Evolutionary conservation across 495 filamentous ascomycete genomes (phyloP), one percentile per base, ranked within the genome.

Genomic region (Aspergillus heteromorphus): DNA sequence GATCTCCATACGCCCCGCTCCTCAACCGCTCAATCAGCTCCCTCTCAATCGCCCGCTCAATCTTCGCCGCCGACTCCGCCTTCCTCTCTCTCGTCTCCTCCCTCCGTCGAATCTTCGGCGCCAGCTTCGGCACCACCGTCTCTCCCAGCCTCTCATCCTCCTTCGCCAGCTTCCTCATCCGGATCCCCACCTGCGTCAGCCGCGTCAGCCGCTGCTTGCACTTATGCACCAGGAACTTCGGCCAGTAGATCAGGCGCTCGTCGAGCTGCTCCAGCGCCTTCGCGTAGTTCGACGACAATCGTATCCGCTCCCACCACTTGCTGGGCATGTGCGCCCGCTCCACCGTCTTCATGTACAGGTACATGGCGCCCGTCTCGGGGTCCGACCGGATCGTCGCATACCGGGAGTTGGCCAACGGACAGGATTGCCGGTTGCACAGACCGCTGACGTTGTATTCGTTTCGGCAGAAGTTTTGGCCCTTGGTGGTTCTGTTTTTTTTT

Each of bases 181-280:
- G 82, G 49, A 97, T 92, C 8, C 83, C 84, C 8, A 98, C 95
- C 74, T 97, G 95, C 38, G 91, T 95, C 64, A 98, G 77, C 45
- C 93, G 81, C 17, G 93, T 98, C 20, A 98, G 81, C 55, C 93
- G 87, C 74, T 98, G 93, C 75, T 98, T 98, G 83, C 91, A 95
- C 73, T 96, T 96, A 76, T 97, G 95, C 47, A 90, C 72, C 56
- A 97, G 74, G 70, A 96, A 96, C 65, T 96, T 96, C 23, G 93
- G 93, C 86, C 91, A 97, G 81, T 96, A 97, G 61, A 91, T 87
- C 45, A 98, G 80, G 9, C 87, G 80, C 57, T 88, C 81, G 64
- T 97, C 95, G 59, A 98, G 85, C 67, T 96, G 91, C 53, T 84
- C 79, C 18, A 97, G 81, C 0, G 93, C 95, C 57, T 87, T 84